Evolutionary conservation across 257 asterid species (phyloP), one percentile per base, ranked within the genome.

Genomic region (Fraxinus excelsior): DNA sequence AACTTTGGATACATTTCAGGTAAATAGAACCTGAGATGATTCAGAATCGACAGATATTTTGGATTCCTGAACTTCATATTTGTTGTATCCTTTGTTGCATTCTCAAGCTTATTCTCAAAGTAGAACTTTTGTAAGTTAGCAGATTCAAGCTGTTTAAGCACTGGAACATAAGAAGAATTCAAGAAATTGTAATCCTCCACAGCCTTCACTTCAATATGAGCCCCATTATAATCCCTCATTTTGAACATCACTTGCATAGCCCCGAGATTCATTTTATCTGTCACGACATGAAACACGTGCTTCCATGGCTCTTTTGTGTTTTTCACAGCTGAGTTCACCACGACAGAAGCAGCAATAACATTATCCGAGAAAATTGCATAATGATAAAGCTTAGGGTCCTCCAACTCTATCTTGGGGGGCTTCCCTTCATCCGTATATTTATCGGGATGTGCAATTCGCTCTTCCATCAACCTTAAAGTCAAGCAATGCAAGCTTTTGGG

Each of bases 11-110:
- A 91, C 92, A 91, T 83, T 85, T 89, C 93, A 2, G 97, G 97
- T 82, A 91, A 78, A 80, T 91, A 91, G 85, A 91, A 91, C 77
- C 97, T 83, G 32, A 91, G 91, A 78, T 91, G 97, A 80, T 91
- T 91, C 84, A 91, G 77, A 31, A 90, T 90, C 1, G 97, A 91
- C 28, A 91, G 75, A 82, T 91, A 91, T 82, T 91, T 91, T 0
- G 97, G 97, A 80, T 91, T 91, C 85, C 97, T 88, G 80, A 88
- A 91, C 80, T 91, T 91, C 97, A 91, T 88, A 72, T 91, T 91
- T 49, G 94, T 89, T 40, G 94, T 88, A 75, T 91, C 96, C 85
- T 91, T 91, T 29, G 96, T 91, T 2, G 94, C 96, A 81, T 91
- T 91, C 80, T 89, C 96, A 25, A 89, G 91, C 91, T 85, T 89